phyloP scores from a whole-genome alignment of 768 basidiomycete species.

The Termitomyces sp. region DNA sequence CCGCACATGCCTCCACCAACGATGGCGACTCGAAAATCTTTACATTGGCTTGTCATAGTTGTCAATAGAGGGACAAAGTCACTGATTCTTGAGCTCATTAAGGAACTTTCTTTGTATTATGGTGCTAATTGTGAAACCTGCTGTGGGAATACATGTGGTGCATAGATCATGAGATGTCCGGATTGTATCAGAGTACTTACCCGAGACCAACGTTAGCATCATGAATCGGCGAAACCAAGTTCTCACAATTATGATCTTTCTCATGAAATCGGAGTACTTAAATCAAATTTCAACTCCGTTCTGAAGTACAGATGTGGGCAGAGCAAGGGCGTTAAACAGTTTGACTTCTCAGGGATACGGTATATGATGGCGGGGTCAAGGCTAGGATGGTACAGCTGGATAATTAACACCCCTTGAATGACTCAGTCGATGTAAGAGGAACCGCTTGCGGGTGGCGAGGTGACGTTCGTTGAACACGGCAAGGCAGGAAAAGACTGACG shows the following conservation, averaged over 20 bases:
- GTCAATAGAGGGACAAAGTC: neutral
- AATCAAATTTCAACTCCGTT: neutral
- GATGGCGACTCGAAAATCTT: neutral
- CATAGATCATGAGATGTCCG: neutral
- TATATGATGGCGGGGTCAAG: too few species aligned
- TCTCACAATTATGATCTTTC: neutral
- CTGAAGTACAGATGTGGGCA: neutral
- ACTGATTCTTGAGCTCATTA: neutral
- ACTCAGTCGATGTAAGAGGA: neutral
- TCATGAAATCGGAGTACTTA: neutral
- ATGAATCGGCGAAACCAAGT: too few species aligned
- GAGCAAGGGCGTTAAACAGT: too few species aligned
- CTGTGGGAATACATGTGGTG: neutral
- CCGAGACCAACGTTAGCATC: neutral
- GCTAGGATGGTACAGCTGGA: too few species aligned
- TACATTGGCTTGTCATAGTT: neutral
- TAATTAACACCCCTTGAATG: too few species aligned
- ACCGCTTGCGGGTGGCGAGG: neutral
- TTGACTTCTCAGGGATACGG: too few species aligned
- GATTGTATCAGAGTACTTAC: neutral
- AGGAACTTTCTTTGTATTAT: neutral
- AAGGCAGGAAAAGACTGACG: neutral
- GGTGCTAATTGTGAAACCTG: neutral
- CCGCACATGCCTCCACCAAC: neutral
- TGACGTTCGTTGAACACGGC: neutral